Evolutionary conservation across 2,329 filamentous ascomycete species (phyloP), one percentile per base, ranked within the genome.

Genomic region (Parastagonospora nodorum): DNA sequence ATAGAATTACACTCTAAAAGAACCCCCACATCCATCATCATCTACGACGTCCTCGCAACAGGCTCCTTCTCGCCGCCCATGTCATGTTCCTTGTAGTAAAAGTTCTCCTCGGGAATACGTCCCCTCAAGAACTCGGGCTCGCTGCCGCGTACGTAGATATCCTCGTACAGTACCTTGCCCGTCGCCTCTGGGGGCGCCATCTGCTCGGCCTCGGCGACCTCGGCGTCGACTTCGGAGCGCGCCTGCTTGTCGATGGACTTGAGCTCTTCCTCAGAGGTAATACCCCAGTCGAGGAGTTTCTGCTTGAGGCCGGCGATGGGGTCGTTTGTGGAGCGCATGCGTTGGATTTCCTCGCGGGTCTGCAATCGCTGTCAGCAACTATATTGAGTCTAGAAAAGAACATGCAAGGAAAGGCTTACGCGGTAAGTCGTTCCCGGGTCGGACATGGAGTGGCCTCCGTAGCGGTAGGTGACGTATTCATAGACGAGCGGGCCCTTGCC

Each of bases 361-460:
- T 78, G 44, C 15, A 10, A 2, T 31, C 7, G n/a, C 8, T 53
- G 33, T n/a, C n/a, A n/a, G n/a, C n/a, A n/a, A n/a, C n/a, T n/a
- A n/a, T n/a, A n/a, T n/a, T n/a, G n/a, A n/a, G n/a, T n/a, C n/a
- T n/a, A n/a, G n/a, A n/a, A n/a, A n/a, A n/a, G n/a, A n/a, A n/a
- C n/a, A n/a, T n/a, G n/a, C n/a, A n/a, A 8, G 28, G 12, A 35
- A 29, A 11, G 5, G 59, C 73, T 63, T 64, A 75, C 73, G 77
- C 92, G 89, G 88, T 99, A 99, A 69, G 94, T 97, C 77, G 94
- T 99, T 77, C 94, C 94, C 53, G 94, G 94, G 78, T 99, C 94
- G 73, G 93, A 97, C 94, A 99, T 99, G 80, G 92, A 97, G 88
- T 99, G 94, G 66, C 94, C 94, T 75, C 94, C 94, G 78, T 99